Evolutionary conservation across 768 basidiomycete genomes (phyloP).

Genomic region (Botryobasidium botryosum): DNA sequence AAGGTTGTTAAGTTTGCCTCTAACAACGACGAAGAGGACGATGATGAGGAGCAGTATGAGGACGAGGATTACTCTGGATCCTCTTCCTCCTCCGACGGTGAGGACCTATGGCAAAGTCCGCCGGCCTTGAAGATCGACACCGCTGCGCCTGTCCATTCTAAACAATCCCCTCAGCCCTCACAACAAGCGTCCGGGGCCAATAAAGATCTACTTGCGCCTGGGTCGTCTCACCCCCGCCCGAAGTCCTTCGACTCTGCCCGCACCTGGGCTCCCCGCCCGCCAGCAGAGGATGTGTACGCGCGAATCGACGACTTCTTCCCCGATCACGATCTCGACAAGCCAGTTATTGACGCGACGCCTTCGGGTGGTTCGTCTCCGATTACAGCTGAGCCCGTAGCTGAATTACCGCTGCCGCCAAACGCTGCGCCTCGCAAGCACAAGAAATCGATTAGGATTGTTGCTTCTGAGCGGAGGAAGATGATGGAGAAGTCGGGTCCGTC

Average conservation of each 20-base stretch:
- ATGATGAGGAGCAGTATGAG: slow-evolving; percentile 35
- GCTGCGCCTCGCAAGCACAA: slow-evolving; percentile 31
- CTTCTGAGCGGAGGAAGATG: slow-evolving; percentile 67
- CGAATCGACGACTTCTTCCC: slow-evolving; percentile 92
- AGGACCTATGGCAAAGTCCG: slow-evolving; percentile 22
- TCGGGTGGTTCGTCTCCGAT: slow-evolving; percentile 71
- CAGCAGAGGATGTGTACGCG: slow-evolving; percentile 84
- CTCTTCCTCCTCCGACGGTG: slow-evolving; percentile 29
- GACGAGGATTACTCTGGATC: slow-evolving; percentile 23
- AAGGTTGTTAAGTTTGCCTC: no score
- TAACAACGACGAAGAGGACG: slow-evolving; percentile 22
- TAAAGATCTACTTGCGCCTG: not conserved
- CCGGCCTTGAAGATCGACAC: slow-evolving; percentile 5
- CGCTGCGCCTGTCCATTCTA: slow-evolving; percentile 11
- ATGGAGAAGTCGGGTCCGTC: slow-evolving; percentile 45
- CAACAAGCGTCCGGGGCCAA: not conserved
- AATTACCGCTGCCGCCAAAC: not conserved
- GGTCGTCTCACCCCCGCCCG: not conserved
- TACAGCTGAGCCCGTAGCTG: slow-evolving; percentile 33
- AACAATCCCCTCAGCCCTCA: slow-evolving; percentile 5
- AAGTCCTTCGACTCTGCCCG: slow-evolving; percentile 20
- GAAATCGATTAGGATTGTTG: slow-evolving; percentile 87
- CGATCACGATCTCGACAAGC: slow-evolving; percentile 87
- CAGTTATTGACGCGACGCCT: slow-evolving; percentile 65
- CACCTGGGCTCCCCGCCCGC: slow-evolving; percentile 81